A percentile compares a stretch with the other conserved stretches of the same genome.
Conservation (phyloP, 257 asterid species). For the Gentiana straminea region DNA sequence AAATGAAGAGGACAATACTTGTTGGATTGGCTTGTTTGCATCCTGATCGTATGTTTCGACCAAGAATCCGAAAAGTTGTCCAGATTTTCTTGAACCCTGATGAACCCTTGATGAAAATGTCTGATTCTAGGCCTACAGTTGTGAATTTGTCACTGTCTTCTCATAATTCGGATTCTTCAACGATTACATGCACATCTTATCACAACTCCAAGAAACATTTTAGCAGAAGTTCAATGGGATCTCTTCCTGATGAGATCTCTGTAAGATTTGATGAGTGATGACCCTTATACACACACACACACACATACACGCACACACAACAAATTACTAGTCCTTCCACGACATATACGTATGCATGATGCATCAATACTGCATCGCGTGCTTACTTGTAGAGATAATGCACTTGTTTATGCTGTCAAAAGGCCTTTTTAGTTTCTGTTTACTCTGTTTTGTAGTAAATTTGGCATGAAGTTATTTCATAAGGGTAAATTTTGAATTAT, state of each 20-base stretch:
- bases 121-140: conserved; percentile 31
- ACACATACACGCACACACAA: neutral
- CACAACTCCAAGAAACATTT: neutral
- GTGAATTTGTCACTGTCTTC: conserved; percentile 37
- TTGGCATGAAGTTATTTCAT: too few species aligned
- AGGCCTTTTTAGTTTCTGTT: too few species aligned
- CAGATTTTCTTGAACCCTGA: conserved; percentile 33
- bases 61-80: conserved; percentile 54
- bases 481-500: too few species aligned
- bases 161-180: conserved; percentile 17
- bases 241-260: conserved; percentile 25
- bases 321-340: too few species aligned
- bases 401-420: too few species aligned
- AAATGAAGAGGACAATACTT: conserved; percentile 30
- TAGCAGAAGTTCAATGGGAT: conserved; percentile 6
- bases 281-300: too few species aligned
- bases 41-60: conserved; percentile 47
- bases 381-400: too few species aligned
- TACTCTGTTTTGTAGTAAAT: too few species aligned
- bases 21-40: conserved; percentile 58
- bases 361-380: too few species aligned
- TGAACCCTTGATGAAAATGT: conserved; percentile 45
- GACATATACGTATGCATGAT: too few species aligned
- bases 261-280: conserved; percentile 16
- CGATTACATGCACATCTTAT: conserved; percentile 7